Evolutionary conservation across 2,329 filamentous ascomycete genomes (phyloP).

Genomic region (Fusarium phyllophilum): DNA sequence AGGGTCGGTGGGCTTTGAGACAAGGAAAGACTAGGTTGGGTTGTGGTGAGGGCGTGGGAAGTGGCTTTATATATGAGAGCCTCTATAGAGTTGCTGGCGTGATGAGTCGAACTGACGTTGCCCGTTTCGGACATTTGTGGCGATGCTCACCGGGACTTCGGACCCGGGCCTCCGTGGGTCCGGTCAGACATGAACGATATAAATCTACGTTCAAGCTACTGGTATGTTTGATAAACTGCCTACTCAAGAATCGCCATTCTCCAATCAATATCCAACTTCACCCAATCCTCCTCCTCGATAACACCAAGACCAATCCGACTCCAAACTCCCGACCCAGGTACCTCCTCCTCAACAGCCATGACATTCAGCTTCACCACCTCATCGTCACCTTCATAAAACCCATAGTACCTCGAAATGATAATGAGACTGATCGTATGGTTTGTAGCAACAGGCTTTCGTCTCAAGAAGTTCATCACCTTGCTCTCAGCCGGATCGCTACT

Average conservation of each 20-base stretch:
- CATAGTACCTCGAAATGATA: not conserved
- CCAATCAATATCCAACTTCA: not conserved
- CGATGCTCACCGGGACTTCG: not conserved
- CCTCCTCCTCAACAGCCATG: not conserved
- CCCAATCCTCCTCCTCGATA: not conserved
- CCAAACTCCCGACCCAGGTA: not conserved
- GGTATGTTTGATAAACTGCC: too few species aligned
- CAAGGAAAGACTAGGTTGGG: too few species aligned
- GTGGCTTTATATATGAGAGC: too few species aligned
- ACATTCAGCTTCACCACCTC: not conserved
- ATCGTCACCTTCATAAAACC: not conserved
- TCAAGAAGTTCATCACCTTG: not conserved
- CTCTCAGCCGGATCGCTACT: fast-evolving
- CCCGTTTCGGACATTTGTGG: not conserved
- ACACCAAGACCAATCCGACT: not conserved
- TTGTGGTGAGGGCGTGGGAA: too few species aligned
- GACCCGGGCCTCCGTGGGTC: not conserved
- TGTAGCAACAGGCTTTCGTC: fast-evolving
- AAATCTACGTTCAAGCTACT: too few species aligned
- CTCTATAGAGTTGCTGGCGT: not conserved
- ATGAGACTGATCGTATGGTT: not conserved
- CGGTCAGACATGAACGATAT: not conserved
- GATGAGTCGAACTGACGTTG: not conserved
- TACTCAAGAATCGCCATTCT: conserved; percentile 2
- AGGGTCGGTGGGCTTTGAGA: too few species aligned